These are phyloP conservation scores for Blakeslea trispora DNA, from an alignment of 371 early-diverging fungal species.

Conservation along the genomic window DNA sequence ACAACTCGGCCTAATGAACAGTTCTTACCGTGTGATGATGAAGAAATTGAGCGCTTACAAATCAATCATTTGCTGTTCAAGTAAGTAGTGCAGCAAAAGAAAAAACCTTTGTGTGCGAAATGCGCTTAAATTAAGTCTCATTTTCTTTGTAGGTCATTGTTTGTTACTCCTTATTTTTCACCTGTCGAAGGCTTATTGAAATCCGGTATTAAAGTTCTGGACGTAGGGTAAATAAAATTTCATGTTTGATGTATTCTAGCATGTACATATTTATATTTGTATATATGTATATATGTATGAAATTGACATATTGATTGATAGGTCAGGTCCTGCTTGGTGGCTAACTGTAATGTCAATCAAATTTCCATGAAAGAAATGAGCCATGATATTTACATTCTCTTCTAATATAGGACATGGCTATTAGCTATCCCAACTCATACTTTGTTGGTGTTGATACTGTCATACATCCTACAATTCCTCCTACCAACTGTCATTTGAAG, in stretches of 20 bases:
- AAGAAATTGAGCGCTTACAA: slow-evolving; percentile 46
- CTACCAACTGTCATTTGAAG: slow-evolving; percentile 44
- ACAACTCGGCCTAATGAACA: slow-evolving; percentile 19
- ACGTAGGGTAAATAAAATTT: slow-evolving; percentile 26
- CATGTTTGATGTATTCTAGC: too few species aligned
- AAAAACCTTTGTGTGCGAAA: too few species aligned
- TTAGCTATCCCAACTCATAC: slow-evolving; percentile 40
- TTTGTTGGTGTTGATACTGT: slow-evolving; percentile 40
- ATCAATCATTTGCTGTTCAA: slow-evolving; percentile 36
- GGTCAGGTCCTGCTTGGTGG: slow-evolving; percentile 45
- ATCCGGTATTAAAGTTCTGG: slow-evolving; percentile 29
- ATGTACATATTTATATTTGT: too few species aligned
- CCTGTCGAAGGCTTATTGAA: slow-evolving; percentile 26
- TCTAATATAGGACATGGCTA: slow-evolving; percentile 39
- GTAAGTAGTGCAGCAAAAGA: too few species aligned
- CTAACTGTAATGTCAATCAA: too few species aligned
- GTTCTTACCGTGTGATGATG: slow-evolving; percentile 50
- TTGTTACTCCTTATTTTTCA: slow-evolving; percentile 19
- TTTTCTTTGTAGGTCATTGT: slow-evolving; percentile 14
- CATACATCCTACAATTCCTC: slow-evolving; percentile 43
- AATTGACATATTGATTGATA: too few species aligned
- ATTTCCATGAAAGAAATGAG: too few species aligned
- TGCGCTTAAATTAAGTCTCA: too few species aligned
- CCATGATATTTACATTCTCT: neutral
- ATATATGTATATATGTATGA: too few species aligned